Percentiles rank a stretch among this genome's conserved stretches.
Conservation (phyloP, 2,329 filamentous ascomycete species). For the Sporothrix mexicana region DNA sequence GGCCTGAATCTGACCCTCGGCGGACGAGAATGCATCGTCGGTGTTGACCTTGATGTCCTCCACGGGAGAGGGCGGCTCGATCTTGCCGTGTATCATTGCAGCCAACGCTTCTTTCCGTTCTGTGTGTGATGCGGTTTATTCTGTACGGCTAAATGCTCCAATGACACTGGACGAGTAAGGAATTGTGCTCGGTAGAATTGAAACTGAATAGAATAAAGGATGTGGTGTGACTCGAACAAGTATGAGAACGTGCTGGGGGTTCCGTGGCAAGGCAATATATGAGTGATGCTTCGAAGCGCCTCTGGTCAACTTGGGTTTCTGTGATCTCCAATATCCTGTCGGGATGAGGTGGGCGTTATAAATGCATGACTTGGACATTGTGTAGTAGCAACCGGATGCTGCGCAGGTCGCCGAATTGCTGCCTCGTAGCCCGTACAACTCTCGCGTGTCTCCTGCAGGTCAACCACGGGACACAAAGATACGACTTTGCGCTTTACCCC, state of each 20-base stretch:
- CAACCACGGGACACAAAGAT: constrained; percentile 18
- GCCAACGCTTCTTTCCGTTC: too few species aligned
- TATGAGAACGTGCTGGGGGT: too few species aligned
- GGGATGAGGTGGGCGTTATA: constrained; percentile 4
- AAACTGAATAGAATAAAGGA: too few species aligned
- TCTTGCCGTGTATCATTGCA: not conserved
- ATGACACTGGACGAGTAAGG: too few species aligned
- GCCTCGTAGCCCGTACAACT: not conserved
- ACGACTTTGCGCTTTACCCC: constrained; percentile 11
- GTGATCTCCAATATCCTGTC: not conserved
- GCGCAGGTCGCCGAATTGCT: too few species aligned
- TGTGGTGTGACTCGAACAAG: too few species aligned
- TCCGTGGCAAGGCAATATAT: too few species aligned
- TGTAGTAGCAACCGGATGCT: not conserved
- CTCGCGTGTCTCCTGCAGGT: not conserved
- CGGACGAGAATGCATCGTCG: constrained; percentile 20
- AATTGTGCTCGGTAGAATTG: too few species aligned
- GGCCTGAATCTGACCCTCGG: constrained; percentile 25
- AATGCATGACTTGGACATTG: constrained; percentile 7
- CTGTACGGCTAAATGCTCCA: not conserved
- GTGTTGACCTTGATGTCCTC: constrained; percentile 17
- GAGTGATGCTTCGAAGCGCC: too few species aligned
- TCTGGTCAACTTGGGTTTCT: not conserved
- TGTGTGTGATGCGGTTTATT: too few species aligned
- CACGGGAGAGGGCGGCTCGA: constrained; percentile 4